Conservation (phyloP, 768 basidiomycete species). For the Suillus variegatus region DNA sequence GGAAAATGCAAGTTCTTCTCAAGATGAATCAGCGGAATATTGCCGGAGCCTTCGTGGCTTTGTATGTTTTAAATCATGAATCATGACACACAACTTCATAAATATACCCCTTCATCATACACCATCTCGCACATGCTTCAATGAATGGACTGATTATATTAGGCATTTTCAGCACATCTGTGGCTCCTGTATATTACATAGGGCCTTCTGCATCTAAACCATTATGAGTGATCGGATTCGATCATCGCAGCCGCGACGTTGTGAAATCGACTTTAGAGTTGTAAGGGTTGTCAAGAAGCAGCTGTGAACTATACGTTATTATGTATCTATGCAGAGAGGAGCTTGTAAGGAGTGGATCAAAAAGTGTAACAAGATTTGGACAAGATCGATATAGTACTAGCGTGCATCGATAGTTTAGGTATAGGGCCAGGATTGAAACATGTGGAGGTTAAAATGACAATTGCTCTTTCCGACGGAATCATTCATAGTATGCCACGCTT, state of each 20-base stretch:
- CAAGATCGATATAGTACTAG: neutral
- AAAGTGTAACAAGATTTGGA: neutral
- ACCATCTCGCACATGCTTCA: neutral
- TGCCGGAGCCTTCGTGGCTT: conserved; percentile 51
- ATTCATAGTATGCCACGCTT: neutral
- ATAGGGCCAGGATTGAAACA: neutral
- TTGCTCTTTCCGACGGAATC: neutral
- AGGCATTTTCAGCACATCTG: neutral
- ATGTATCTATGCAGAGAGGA: neutral
- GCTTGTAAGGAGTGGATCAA: neutral
- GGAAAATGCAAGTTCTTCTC: conserved; percentile 13
- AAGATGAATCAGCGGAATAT: conserved; percentile 33
- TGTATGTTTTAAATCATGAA: conserved; percentile 46
- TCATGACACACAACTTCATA: neutral
- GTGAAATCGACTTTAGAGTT: neutral
- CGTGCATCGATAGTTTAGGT: neutral
- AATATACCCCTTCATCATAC: neutral
- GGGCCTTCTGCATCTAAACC: too few relatives aligned
- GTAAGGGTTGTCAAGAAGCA: neutral
- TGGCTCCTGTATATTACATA: neutral
- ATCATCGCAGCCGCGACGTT: neutral
- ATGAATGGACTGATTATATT: neutral
- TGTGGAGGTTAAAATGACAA: neutral
- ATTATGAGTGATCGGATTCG: neutral
- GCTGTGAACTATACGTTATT: neutral